Conservation (phyloP, 805 yeast species). For the Candida orba region DNA sequence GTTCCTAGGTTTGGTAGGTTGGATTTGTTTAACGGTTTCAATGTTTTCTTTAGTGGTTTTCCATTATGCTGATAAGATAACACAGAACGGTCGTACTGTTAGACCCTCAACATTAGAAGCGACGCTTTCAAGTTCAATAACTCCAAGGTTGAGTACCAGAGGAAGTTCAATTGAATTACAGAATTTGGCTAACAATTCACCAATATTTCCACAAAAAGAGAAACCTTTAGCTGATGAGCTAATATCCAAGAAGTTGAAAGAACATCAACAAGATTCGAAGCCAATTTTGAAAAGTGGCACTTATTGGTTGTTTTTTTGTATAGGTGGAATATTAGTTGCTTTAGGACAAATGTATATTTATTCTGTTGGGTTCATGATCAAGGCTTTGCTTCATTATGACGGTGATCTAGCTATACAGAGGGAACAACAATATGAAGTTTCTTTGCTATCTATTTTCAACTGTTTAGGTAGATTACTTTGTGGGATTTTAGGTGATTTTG, state of each 20-base stretch:
- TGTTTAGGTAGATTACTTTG: conserved; percentile 58
- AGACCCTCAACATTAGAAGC: not conserved
- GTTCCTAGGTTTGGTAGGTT: conserved; percentile 41
- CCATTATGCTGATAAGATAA: conserved; percentile 15
- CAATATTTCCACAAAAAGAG: not conserved
- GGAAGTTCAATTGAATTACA: conserved; percentile 13
- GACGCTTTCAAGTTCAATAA: not conserved
- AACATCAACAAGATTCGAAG: not conserved
- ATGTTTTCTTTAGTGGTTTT: conserved; percentile 42
- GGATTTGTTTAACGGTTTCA: conserved; percentile 34
- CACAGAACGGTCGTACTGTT: conserved; percentile 3
- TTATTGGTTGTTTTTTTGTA: conserved; percentile 45
- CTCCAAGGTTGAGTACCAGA: not conserved
- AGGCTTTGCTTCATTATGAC: conserved; percentile 31
- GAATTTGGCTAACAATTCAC: not conserved
- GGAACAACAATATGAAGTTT: conserved; percentile 67
- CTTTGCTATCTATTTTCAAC: conserved; percentile 59
- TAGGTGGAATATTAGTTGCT: conserved; percentile 54
- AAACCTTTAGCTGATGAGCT: conserved; percentile 4
- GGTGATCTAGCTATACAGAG: conserved; percentile 31
- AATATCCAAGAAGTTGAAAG: conserved; percentile 1
- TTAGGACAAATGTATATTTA: conserved; percentile 71
- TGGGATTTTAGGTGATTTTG: conserved; percentile 59
- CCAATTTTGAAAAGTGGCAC: conserved; percentile 23
- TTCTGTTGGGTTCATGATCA: conserved; percentile 64